Conservation (phyloP, 768 basidiomycete species). For the Mycena albidolilacea region DNA sequence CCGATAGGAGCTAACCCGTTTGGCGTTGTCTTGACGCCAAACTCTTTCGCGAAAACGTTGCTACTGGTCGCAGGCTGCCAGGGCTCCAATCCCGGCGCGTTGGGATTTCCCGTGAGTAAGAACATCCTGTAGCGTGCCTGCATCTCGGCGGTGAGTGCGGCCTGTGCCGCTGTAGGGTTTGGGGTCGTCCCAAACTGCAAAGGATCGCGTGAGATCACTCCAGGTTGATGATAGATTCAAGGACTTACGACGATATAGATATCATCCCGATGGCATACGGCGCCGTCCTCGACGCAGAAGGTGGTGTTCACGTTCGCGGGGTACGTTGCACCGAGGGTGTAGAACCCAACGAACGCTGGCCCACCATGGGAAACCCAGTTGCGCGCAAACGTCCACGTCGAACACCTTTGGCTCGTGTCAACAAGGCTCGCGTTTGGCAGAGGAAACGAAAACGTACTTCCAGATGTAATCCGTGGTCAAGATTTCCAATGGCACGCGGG, state of each 20-base stretch:
- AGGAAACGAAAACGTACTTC: slow-evolving; percentile 47
- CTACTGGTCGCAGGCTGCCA: slow-evolving; percentile 70
- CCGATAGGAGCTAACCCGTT: slow-evolving; percentile 60
- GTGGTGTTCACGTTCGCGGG: slow-evolving; percentile 70
- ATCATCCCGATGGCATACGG: slow-evolving; percentile 86
- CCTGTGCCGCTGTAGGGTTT: slow-evolving; percentile 69
- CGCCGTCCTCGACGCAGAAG: slow-evolving; percentile 68
- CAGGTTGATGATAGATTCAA: not conserved
- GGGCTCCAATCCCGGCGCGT: slow-evolving; percentile 61
- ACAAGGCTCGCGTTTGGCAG: not conserved
- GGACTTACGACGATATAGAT: slow-evolving; percentile 72
- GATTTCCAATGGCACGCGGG: slow-evolving; percentile 67
- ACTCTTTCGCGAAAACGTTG: slow-evolving; percentile 68
- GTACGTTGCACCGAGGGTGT: slow-evolving; percentile 78
- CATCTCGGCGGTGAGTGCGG: slow-evolving; percentile 72
- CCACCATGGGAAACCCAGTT: slow-evolving; percentile 77
- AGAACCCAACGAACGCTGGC: slow-evolving; percentile 74
- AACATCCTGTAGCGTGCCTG: slow-evolving; percentile 79
- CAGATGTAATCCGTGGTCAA: slow-evolving; percentile 80
- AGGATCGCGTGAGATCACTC: not conserved
- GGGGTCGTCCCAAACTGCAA: slow-evolving; percentile 67
- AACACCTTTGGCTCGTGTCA: slow-evolving; percentile 52
- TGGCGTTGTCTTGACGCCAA: slow-evolving; percentile 63
- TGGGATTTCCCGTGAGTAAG: slow-evolving; percentile 73
- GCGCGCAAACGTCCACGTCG: slow-evolving; percentile 79